phyloP scores from a whole-genome alignment of 1,284 basidiomycete species.

The Pseudozyma sp. region DNA sequence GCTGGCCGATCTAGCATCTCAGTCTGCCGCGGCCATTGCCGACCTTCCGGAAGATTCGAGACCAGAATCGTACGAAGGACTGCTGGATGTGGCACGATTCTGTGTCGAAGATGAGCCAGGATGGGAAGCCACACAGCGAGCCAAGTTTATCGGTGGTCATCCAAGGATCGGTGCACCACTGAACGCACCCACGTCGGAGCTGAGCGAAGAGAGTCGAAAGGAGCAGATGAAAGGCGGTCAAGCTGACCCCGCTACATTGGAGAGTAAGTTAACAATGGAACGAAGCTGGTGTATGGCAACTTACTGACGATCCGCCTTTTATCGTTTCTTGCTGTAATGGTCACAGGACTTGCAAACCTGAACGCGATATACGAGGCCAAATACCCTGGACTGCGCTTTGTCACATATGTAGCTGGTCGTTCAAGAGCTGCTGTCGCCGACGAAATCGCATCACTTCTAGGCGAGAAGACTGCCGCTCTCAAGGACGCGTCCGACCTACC shows the following conservation, averaged over 20 bases:
- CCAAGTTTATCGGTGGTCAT: slow-evolving; percentile 56
- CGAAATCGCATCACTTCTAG: slow-evolving; percentile 53
- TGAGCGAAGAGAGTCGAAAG: slow-evolving; percentile 56
- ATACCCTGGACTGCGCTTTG: slow-evolving; percentile 64
- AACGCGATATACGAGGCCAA: slow-evolving; percentile 63
- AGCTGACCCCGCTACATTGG: slow-evolving; percentile 49
- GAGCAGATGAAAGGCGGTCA: slow-evolving; percentile 56
- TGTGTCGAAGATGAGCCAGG: slow-evolving; percentile 68
- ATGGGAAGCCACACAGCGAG: slow-evolving; percentile 48
- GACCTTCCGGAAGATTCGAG: slow-evolving; percentile 61
- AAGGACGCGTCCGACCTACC: slow-evolving; percentile 35
- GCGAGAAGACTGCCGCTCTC: slow-evolving; percentile 30
- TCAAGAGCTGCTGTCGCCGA: slow-evolving; percentile 72
- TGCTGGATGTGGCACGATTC: slow-evolving; percentile 66
- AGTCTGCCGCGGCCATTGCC: slow-evolving; percentile 57
- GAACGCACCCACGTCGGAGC: slow-evolving; percentile 36
- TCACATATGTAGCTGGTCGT: slow-evolving; percentile 64
- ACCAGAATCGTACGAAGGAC: slow-evolving; percentile 64
- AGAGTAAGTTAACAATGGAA: slow-evolving; percentile 28
- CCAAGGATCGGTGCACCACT: slow-evolving; percentile 57
- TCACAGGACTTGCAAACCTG: slow-evolving; percentile 49
- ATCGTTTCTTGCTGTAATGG: background rate
- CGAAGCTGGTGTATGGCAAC: background rate
- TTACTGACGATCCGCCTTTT: background rate
- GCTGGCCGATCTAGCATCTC: slow-evolving; percentile 40